These are phyloP conservation scores for Ehretia macrophylla DNA, from an alignment of 257 asterid species.

Conservation along the genomic window DNA sequence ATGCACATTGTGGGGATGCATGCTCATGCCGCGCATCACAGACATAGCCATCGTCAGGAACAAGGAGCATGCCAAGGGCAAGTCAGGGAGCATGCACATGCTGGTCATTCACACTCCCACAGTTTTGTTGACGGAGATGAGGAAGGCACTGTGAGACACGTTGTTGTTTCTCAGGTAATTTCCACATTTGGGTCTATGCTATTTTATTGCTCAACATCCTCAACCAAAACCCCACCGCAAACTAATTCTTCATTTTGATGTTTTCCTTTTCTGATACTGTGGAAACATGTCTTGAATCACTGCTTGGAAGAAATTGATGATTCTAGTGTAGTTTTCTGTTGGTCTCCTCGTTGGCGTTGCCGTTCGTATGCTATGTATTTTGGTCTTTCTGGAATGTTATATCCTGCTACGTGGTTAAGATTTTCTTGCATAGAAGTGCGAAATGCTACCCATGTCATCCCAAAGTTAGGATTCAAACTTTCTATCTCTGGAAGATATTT, in stretches of 20 bases:
- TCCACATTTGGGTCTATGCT: neutral
- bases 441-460: too few species aligned
- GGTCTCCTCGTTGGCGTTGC: too few species aligned
- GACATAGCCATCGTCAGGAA: slow-evolving; percentile 75
- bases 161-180: slow-evolving; percentile 85
- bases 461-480: too few species aligned
- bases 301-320: too few species aligned
- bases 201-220: neutral
- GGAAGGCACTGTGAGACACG: slow-evolving; percentile 57
- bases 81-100: slow-evolving; percentile 33
- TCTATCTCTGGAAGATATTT: too few species aligned
- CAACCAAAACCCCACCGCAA: neutral
- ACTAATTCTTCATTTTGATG: neutral
- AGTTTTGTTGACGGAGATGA: slow-evolving; percentile 46
- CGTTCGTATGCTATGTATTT: too few species aligned
- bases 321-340: too few species aligned
- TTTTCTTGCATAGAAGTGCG: neutral
- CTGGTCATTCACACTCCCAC: slow-evolving; percentile 52
- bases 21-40: slow-evolving; percentile 87
- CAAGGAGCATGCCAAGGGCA: slow-evolving; percentile 44
- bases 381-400: too few species aligned
- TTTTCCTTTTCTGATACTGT: too few species aligned
- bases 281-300: too few species aligned
- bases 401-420: neutral
- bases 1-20: slow-evolving; percentile 96